Conservation (phyloP, 495 filamentous ascomycete genomes). For the Annulohypoxylon stygium region DNA sequence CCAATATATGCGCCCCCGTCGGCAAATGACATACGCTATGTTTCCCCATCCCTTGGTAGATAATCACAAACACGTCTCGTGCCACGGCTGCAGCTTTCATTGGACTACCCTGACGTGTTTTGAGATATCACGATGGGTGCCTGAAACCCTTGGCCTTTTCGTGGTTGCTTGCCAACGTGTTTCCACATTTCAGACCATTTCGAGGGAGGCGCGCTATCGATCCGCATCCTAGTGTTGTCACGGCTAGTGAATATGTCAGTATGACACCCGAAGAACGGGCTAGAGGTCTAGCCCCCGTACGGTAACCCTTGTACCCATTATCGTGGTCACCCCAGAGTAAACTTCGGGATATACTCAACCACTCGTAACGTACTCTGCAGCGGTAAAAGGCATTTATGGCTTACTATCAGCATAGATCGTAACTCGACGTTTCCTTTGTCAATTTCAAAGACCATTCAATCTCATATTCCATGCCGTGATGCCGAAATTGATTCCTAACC, state of each 20-base stretch:
- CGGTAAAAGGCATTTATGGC: constrained; percentile 20
- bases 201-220: background rate
- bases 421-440: constrained; percentile 12
- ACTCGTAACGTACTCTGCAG: constrained; percentile 13
- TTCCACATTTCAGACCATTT: background rate
- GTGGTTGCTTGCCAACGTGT: background rate
- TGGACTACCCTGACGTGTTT: constrained; percentile 2
- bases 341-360: constrained; percentile 8
- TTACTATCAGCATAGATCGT: constrained; percentile 40
- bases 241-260: background rate
- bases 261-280: background rate
- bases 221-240: constrained; percentile 20
- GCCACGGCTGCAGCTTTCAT: constrained; percentile 27
- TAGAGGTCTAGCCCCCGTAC: constrained; percentile 2
- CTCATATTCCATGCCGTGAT: background rate
- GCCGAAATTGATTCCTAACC: background rate
- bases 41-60: constrained; percentile 5
- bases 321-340: constrained; percentile 5
- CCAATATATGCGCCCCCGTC: constrained; percentile 31
- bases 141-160: constrained; percentile 1
- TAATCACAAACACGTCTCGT: constrained; percentile 9
- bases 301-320: constrained; percentile 1
- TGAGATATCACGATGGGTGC: constrained; percentile 1
- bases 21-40: constrained; percentile 36
- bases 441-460: background rate